A percentile compares a stretch with the other conserved stretches of the same genome.
Conservation (phyloP, 2,329 filamentous ascomycete species). For the Huntiella moniliformis region DNA sequence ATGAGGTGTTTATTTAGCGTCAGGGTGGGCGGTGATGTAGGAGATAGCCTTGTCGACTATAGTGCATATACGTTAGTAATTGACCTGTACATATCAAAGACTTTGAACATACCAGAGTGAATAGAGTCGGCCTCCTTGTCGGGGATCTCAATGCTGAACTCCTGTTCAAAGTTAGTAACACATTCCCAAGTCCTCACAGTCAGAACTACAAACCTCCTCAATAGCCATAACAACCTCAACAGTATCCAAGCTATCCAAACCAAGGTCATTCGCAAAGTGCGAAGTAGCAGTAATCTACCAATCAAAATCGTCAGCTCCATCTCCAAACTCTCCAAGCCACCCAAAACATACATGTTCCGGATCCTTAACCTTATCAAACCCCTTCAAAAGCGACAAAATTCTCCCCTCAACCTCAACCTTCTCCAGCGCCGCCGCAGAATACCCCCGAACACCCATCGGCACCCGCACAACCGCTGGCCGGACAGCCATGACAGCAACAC, state of each 20-base stretch:
- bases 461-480: conserved; percentile 42
- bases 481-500: conserved; percentile 21
- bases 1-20: conserved; percentile 44
- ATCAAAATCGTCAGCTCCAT: not conserved
- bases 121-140: conserved; percentile 92
- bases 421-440: conserved; percentile 64
- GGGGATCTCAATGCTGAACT: conserved; percentile 84
- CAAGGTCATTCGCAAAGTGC: conserved; percentile 95
- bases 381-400: conserved; percentile 81
- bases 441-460: conserved; percentile 51
- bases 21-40: conserved; percentile 84
- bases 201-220: conserved; percentile 53
- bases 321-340: not conserved
- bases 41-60: conserved; percentile 84
- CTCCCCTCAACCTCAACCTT: conserved; percentile 77
- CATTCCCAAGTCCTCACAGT: not conserved
- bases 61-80: not conserved
- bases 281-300: conserved; percentile 58
- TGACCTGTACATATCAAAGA: not conserved
- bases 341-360: conserved; percentile 35
- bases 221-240: conserved; percentile 99
- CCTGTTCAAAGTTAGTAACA: conserved; percentile 17
- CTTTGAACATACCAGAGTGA: conserved; percentile 58
- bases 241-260: conserved; percentile 90
- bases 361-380: conserved; percentile 84